Evolutionary conservation across 306 rosid genomes (phyloP), one percentile per base, ranked within the genome.

Genomic region (Pterocarpus macrocarpus): DNA sequence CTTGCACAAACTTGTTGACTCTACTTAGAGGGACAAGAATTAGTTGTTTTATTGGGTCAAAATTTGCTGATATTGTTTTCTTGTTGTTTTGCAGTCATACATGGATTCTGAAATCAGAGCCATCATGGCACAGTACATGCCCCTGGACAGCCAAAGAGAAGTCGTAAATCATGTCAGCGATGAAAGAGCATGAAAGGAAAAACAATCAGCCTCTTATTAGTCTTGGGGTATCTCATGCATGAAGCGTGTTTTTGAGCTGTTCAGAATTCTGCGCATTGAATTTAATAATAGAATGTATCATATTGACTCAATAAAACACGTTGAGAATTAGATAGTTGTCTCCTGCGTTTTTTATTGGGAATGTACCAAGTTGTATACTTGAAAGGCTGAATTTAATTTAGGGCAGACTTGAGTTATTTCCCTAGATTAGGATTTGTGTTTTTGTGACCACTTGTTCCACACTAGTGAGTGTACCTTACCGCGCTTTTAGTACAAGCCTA

Each of bases 91-190:
- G 91, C 96, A 95, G 99, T 89, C 91, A 59, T 95, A 95, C 82
- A 95, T 95, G 99, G 99, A 95, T 83, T 95, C 98, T 39, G 99
- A 95, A 85, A 93, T 95, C 85, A 89, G 99, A 82, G 99, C 99
- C 45, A 95, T 95, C 81, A 95, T 95, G 99, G 98, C 99, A 79
- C 99, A 95, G 82, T 95, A 95, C 78, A 95, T 95, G 98, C 99
- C 99, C 55, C 88, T 95, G 79, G 99, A 95, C 90, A 93, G 98
- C 89, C 99, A 95, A 86, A 87, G 71, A 14, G 99, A 86, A 82
- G 89, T 90, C 73, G 92, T 92, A 30, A 93, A 90, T 81, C 94
- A 93, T 35, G 91, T 83, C 55, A 76, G 73, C 8, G 94, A 87
- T 1, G 94, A 87, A 63, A 93, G 86, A 58, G 88, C 93, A 2